phyloP scores from a whole-genome alignment of 1,139 yeast species.

The Lodderomyces margitis region DNA sequence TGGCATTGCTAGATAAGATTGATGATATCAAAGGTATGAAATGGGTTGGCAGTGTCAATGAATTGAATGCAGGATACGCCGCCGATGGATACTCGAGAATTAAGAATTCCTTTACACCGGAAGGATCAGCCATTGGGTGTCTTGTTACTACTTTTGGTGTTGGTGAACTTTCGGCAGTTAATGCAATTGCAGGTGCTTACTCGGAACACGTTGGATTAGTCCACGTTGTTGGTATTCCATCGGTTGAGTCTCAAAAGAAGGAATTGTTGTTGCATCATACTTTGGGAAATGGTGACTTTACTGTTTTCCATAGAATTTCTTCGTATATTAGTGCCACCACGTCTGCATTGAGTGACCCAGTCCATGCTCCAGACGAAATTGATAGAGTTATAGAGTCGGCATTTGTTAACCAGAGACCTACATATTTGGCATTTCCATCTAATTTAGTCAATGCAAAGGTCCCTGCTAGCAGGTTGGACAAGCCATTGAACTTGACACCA shows the following conservation, averaged over 20 bases:
- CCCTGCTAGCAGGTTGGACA: slow-evolving; percentile 27
- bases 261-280: slow-evolving; percentile 57
- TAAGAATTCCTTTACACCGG: slow-evolving; percentile 29
- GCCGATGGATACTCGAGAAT: slow-evolving; percentile 72
- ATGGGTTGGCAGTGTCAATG: slow-evolving; percentile 76
- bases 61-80: slow-evolving; percentile 69
- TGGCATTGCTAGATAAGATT: slow-evolving; percentile 63
- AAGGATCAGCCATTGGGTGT: slow-evolving; percentile 30
- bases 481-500: slow-evolving; percentile 30
- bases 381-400: slow-evolving; percentile 39
- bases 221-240: slow-evolving; percentile 45
- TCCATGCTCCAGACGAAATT: slow-evolving; percentile 31
- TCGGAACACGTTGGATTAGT: slow-evolving; percentile 44
- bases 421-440: slow-evolving; percentile 39
- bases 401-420: slow-evolving; percentile 37
- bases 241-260: slow-evolving; percentile 63
- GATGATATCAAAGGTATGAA: slow-evolving; percentile 24
- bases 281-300: slow-evolving; percentile 81
- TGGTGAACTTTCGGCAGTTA: slow-evolving; percentile 49
- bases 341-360: slow-evolving; percentile 28
- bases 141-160: slow-evolving; percentile 65
- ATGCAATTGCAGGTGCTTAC: slow-evolving; percentile 43
- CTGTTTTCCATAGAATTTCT: slow-evolving; percentile 70
- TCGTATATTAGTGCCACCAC: slow-evolving; percentile 32
- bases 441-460: slow-evolving; percentile 37